Evolutionary conservation across 805 yeast genomes (phyloP).

Genomic region (Metschnikowia dekortorum): DNA sequence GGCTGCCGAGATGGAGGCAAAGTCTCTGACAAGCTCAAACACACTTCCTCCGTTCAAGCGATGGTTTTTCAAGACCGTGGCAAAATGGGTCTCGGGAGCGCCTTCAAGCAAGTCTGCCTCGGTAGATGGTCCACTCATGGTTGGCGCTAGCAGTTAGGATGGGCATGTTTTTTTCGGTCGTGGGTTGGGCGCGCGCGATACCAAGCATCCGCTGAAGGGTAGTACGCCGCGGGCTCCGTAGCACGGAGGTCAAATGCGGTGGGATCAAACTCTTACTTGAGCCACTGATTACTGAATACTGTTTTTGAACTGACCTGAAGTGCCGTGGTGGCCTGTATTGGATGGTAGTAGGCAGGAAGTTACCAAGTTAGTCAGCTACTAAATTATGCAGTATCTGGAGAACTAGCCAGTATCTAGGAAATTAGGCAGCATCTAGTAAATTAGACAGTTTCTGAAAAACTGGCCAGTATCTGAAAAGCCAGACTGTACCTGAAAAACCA

Average conservation of each 20-base stretch:
- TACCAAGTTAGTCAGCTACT: too few species aligned
- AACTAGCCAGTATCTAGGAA: too few species aligned
- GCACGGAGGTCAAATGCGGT: not conserved
- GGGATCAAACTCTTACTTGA: not conserved
- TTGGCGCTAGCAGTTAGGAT: not conserved
- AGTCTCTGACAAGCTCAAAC: slow-evolving; percentile 43
- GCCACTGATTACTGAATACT: too few species aligned
- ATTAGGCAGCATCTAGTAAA: too few species aligned
- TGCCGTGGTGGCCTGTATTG: too few species aligned
- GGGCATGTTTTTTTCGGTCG: not conserved
- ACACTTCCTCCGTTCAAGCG: slow-evolving; percentile 30
- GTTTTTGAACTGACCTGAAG: too few species aligned
- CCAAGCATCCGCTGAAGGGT: not conserved
- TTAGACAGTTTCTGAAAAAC: too few species aligned
- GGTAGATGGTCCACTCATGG: slow-evolving; percentile 9
- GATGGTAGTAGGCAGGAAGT: too few species aligned
- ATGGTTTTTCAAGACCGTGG: slow-evolving; percentile 26
- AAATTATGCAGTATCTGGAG: too few species aligned
- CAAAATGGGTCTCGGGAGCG: slow-evolving; percentile 23
- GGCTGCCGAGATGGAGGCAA: slow-evolving; percentile 45
- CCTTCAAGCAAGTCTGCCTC: not conserved
- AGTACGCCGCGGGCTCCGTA: too few species aligned
- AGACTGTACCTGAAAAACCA: too few species aligned
- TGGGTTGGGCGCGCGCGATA: slow-evolving; percentile 1
- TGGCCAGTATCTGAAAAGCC: too few species aligned